These are phyloP conservation scores for Protomyces arabidopsidicola DNA, from an alignment of 1,139 yeast species.

Conservation along the genomic window DNA sequence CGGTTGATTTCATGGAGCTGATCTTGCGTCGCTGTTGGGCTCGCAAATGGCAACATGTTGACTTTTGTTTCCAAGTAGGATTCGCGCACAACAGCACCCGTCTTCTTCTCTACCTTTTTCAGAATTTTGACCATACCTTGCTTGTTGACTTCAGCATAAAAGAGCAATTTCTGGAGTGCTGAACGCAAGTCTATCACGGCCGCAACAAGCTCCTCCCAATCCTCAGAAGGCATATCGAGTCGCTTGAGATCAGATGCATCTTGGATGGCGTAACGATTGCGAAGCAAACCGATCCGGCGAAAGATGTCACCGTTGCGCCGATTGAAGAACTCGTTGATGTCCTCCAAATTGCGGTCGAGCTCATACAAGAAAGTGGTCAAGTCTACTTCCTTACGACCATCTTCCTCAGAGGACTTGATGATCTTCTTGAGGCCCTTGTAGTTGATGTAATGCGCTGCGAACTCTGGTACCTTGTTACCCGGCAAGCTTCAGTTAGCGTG, in stretches of 20 bases:
- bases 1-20: conserved; percentile 55
- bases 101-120: conserved; percentile 84
- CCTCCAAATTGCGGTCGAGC: conserved; percentile 75
- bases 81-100: conserved; percentile 64
- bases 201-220: conserved; percentile 55
- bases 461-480: conserved; percentile 23
- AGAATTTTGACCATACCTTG: conserved; percentile 85
- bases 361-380: conserved; percentile 60
- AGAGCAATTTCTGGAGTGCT: conserved; percentile 69
- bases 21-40: conserved; percentile 52
- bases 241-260: conserved; percentile 29
- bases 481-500: not conserved
- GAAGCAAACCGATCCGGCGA: conserved; percentile 52
- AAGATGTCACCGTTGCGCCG: conserved; percentile 68
- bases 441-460: conserved; percentile 59
- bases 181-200: conserved; percentile 72
- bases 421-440: conserved; percentile 79
- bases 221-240: conserved; percentile 32
- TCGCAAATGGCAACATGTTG: conserved; percentile 69
- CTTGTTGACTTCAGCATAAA: conserved; percentile 87
- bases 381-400: conserved; percentile 34
- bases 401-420: conserved; percentile 44
- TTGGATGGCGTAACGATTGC: conserved; percentile 37
- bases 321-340: conserved; percentile 73
- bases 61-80: conserved; percentile 66